A percentile compares a stretch with the other conserved stretches of the same genome.
These are phyloP conservation scores for Aegilops speltoides DNA, from an alignment of 176 grass and related monocot genomes.

Conservation along the genomic window DNA sequence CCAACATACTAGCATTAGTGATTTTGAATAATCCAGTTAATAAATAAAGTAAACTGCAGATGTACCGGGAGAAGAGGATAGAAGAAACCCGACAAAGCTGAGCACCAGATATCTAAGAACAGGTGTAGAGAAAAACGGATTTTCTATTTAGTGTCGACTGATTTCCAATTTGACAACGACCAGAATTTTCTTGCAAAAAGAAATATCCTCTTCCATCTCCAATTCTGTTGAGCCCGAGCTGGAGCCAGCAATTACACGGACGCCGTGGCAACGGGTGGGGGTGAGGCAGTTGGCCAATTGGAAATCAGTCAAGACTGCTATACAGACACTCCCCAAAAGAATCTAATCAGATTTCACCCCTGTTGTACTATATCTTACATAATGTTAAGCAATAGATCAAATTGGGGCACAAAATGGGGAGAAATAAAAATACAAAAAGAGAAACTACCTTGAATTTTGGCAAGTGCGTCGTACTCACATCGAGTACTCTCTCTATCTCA, in stretches of 20 bases:
- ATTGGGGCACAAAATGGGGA: neutral
- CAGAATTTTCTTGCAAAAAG: too few species aligned
- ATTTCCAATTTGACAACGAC: too few species aligned
- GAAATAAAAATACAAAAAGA: neutral
- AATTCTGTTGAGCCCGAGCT: too few species aligned
- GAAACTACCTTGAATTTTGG: neutral
- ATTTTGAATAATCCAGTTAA: neutral
- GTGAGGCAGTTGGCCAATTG: too few species aligned
- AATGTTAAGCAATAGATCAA: neutral
- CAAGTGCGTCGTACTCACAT: too few species aligned
- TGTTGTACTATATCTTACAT: neutral
- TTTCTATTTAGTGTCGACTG: too few species aligned
- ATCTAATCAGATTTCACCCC: neutral
- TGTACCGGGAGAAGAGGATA: neutral
- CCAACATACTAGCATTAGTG: neutral
- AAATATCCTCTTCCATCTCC: too few species aligned
- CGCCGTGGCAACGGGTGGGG: too few species aligned
- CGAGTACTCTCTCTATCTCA: too few species aligned
- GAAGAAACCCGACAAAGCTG: neutral
- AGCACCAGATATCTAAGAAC: neutral
- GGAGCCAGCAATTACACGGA: too few species aligned
- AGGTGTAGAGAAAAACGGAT: neutral
- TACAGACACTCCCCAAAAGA: too few species aligned
- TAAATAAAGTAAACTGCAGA: neutral
- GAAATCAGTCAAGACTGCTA: too few species aligned